Base-by-base conservation (phyloP, 345 rosid species). In the Clarkia xantiana region DNA sequence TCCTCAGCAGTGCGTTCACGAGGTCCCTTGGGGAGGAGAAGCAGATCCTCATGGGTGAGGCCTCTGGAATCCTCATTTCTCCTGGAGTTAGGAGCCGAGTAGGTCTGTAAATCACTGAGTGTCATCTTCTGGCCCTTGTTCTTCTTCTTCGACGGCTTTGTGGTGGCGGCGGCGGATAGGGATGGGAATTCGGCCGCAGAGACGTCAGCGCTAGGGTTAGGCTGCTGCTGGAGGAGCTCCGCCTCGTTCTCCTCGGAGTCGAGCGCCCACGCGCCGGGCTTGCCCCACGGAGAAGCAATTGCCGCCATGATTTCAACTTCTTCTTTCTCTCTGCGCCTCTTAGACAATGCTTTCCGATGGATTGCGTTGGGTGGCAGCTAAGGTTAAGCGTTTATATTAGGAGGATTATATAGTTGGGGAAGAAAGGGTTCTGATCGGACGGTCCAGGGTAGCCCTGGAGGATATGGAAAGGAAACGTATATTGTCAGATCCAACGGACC, bases 261-360 rank as follows among this genome's bases (percentile, higher is more conserved):
- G 3, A 78, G 74, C 40, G 99, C 95, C 97, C 99, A 93, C 9
- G 94, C 77, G 22, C 95, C 95, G 14, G 99, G 89, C 68, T 93
- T 93, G 13, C 73, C 67, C 99, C 99, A 93, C 2, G 81, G 81
- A 71, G 99, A 76, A 15, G 71, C 78, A 0, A 81, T 72, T 18
- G 95, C 91, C 76, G 95, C 88, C 96, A 87, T 87, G 53, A 48
- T 44, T 11, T 41, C 2, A 53, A 15, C 44, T 20, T 51, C 56
- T 52, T 29, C 59, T 40, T 10, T 18, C 13, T 18, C 49, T 52
- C 25, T 50, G 12, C 25, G 0, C 60, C 16, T 50, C 23, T 57
- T n/a, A n/a, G n/a, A n/a, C n/a, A n/a, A n/a, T n/a, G n/a, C n/a
- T n/a, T n/a, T 39, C 6, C 34, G 45, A 61, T 38, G 43, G 46